Evolutionary conservation across 768 basidiomycete species (phyloP).

Genomic region (Boletus rex-veris): DNA sequence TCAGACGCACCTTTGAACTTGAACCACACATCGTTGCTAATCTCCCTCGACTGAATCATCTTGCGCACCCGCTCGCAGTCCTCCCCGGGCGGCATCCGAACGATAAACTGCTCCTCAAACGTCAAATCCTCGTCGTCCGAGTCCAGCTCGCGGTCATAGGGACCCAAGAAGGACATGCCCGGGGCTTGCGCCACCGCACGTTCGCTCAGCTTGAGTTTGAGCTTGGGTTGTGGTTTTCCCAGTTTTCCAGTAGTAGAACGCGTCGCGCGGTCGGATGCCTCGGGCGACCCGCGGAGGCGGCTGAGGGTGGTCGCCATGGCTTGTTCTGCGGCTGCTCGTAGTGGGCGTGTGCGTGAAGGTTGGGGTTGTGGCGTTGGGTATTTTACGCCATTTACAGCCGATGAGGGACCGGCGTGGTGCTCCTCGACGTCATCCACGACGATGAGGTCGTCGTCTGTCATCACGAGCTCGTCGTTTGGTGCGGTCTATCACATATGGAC

Average conservation of each 20-base stretch:
- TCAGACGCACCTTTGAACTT: slow-evolving; percentile 82
- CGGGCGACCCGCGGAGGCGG: slow-evolving; percentile 29
- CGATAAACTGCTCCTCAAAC: slow-evolving; percentile 96
- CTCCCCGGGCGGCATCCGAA: slow-evolving; percentile 83
- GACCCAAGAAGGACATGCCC: slow-evolving; percentile 85
- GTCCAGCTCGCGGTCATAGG: slow-evolving; percentile 92
- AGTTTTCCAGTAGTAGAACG: slow-evolving; percentile 50
- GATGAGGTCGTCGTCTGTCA: slow-evolving; percentile 60
- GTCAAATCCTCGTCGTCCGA: slow-evolving; percentile 92
- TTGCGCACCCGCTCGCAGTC: slow-evolving; percentile 77
- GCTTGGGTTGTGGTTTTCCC: slow-evolving; percentile 61
- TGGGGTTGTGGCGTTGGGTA: slow-evolving; percentile 11
- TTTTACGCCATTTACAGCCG: slow-evolving; percentile 25
- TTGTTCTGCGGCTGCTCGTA: slow-evolving; percentile 32
- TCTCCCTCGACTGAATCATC: slow-evolving; percentile 75
- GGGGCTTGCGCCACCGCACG: slow-evolving; percentile 77
- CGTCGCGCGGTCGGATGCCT: slow-evolving; percentile 47
- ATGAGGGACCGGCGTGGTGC: slow-evolving; percentile 37
- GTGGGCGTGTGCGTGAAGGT: slow-evolving; percentile 29
- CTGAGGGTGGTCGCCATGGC: slow-evolving; percentile 34
- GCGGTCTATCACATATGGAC: neutral
- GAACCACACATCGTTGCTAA: slow-evolving; percentile 88
- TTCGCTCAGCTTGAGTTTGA: slow-evolving; percentile 86
- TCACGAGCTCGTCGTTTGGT: slow-evolving; percentile 1
- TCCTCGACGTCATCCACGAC: slow-evolving; percentile 57